Conservation (phyloP, 2,329 filamentous ascomycete genomes). For the Neofusicoccum cordaticola region DNA sequence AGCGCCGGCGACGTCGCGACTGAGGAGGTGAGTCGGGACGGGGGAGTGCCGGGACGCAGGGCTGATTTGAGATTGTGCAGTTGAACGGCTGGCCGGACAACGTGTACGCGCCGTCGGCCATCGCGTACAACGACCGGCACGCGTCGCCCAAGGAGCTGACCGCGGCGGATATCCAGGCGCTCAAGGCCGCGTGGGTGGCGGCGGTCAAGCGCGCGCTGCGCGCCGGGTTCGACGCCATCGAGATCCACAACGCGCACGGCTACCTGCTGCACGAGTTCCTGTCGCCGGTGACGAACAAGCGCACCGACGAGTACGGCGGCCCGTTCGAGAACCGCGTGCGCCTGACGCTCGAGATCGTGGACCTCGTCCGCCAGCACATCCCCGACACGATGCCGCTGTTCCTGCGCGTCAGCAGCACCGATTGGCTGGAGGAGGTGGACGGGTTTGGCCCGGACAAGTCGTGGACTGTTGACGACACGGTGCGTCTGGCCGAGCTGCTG, state of each 20-base stretch:
- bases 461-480: slow-evolving; percentile 66
- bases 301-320: slow-evolving; percentile 67
- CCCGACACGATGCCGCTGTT: slow-evolving; percentile 69
- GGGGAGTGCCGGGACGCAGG: too few species aligned
- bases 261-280: slow-evolving; percentile 71
- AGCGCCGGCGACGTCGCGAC: slow-evolving; percentile 54
- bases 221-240: slow-evolving; percentile 73
- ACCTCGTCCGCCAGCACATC: slow-evolving; percentile 60
- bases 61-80: slow-evolving; percentile 3
- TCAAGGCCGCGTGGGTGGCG: slow-evolving; percentile 62
- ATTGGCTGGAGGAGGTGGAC: slow-evolving; percentile 65
- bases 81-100: slow-evolving; percentile 55
- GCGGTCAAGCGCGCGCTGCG: slow-evolving; percentile 54
- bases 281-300: slow-evolving; percentile 65
- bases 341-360: slow-evolving; percentile 65
- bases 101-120: slow-evolving; percentile 57
- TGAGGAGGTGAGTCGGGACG: slow-evolving; percentile 32
- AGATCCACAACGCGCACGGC: slow-evolving; percentile 78
- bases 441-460: slow-evolving; percentile 47
- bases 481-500: slow-evolving; percentile 63
- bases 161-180: slow-evolving; percentile 61
- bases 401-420: slow-evolving; percentile 69
- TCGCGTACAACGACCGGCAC: slow-evolving; percentile 61
- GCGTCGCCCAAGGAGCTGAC: slow-evolving; percentile 66
- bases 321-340: slow-evolving; percentile 70